Base-by-base conservation (phyloP, 1,284 basidiomycete genomes). In the Fomitiporia mediterranea region DNA sequence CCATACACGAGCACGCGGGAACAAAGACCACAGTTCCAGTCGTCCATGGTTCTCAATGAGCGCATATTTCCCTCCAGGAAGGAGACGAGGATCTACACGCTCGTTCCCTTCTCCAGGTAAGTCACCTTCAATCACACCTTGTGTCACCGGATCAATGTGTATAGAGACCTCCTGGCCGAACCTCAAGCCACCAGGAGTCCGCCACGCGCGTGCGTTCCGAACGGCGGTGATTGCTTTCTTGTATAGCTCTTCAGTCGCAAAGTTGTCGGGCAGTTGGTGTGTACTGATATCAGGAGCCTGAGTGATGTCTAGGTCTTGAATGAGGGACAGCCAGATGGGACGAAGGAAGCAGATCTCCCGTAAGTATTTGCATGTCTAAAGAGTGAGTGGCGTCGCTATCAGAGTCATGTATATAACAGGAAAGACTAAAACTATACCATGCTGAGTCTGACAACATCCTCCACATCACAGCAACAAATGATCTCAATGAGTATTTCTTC, bases 31-130 rank as follows among this genome's bases (percentile, higher is more conserved):
- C 13, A 50, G 34, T 19, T 50, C 48, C 30, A 50, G 30, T 21
- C 48, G 48, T 11, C 48, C 48, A 37, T 50, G 48, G n/a, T 50
- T 50, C 48, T 50, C 48, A 7, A 50, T 9, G 6, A 50, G 19
- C 17, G 37, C 48, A 35, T 50, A 34, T 15, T 25, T 17, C 6
- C 37, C 32, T 4, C 27, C 48, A 1, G 48, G 48, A 23, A 50
- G 37, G 3, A 50, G 37, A 9, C 32, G 48, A 7, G 48, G 48
- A 30, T 50, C 48, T n/a, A 50, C 13, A 13, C 48, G 28, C 48
- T 23, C 48, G 23, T n/a, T 19, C 1, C 23, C 25, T 6, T 25
- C 23, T 9, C 25, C 27, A 15, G n/a, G 25, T 13, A 9, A n/a
- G 1, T 17, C 44, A 8, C 25, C 44, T 15, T 30, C 44, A 8